A percentile compares a stretch with the other conserved stretches of the same genome.
phyloP scores from a whole-genome alignment of 1,284 basidiomycete genomes.

The Moesziomyces parantarcticus region DNA sequence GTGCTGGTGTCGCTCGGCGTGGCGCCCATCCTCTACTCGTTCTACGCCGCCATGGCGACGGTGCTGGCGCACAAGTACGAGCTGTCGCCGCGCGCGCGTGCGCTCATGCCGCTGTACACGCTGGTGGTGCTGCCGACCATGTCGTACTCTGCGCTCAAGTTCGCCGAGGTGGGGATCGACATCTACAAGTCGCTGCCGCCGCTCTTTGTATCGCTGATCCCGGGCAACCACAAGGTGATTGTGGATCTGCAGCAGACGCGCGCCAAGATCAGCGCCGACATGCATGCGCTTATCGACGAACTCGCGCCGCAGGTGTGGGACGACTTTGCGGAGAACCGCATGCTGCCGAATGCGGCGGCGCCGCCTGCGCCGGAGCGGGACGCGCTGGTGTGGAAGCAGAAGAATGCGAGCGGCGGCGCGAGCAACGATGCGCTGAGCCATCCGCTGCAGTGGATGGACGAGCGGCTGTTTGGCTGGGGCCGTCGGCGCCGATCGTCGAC shows the following conservation, averaged over 20 bases:
- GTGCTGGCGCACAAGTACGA: conserved; percentile 75
- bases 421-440: conserved; percentile 58
- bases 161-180: conserved; percentile 98
- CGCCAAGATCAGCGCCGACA: conserved; percentile 82
- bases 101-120: conserved; percentile 84
- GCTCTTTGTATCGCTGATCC: conserved; percentile 86
- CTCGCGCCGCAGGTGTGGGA: conserved; percentile 69
- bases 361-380: conserved; percentile 54
- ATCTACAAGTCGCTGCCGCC: conserved; percentile 97
- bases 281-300: conserved; percentile 87
- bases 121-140: conserved; percentile 84
- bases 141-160: conserved; percentile 94
- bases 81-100: conserved; percentile 71
- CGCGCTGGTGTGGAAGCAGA: conserved; percentile 53
- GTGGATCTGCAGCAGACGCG: conserved; percentile 83
- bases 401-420: conserved; percentile 33
- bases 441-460: conserved; percentile 80
- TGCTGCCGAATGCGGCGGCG: conserved; percentile 51
- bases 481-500: conserved; percentile 40
- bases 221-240: conserved; percentile 88
- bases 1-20: conserved; percentile 92
- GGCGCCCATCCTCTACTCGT: conserved; percentile 83
- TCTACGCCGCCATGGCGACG: conserved; percentile 74
- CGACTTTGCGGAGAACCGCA: conserved; percentile 62
- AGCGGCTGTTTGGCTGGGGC: conserved; percentile 88